A percentile compares a stretch with the other conserved stretches of the same genome.
phyloP scores from a whole-genome alignment of 352 stramenopile species.

The Phytophthora crassamura region DNA sequence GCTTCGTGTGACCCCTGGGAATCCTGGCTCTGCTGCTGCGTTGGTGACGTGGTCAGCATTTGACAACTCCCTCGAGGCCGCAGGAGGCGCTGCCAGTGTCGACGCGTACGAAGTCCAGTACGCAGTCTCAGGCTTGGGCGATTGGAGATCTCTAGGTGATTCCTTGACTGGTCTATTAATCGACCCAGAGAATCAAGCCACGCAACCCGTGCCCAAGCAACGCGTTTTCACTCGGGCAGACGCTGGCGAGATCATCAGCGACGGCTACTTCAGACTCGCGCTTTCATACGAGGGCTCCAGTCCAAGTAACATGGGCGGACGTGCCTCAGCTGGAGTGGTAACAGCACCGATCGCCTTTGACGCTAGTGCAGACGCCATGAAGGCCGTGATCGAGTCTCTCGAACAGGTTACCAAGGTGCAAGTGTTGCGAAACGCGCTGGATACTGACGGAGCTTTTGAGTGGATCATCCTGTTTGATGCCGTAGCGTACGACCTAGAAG shows the following conservation, averaged over 20 bases:
- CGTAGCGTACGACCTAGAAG: constrained; percentile 14
- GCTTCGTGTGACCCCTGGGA: constrained; percentile 41
- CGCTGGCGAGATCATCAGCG: constrained; percentile 45
- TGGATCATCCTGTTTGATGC: constrained; percentile 70
- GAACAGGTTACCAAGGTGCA: constrained; percentile 67
- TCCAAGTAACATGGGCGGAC: constrained; percentile 28
- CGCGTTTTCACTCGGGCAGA: constrained; percentile 61
- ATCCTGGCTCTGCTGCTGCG: constrained; percentile 48
- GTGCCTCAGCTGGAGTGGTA: constrained; percentile 28
- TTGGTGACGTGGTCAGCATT: constrained; percentile 58
- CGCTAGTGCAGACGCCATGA: constrained; percentile 65
- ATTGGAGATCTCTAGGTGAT: constrained; percentile 45
- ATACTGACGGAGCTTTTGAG: constrained; percentile 39
- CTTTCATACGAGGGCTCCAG: constrained; percentile 49
- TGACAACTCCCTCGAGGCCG: constrained; percentile 27
- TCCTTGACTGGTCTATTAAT: constrained; percentile 41
- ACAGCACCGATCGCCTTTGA: constrained; percentile 79
- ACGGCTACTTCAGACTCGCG: constrained; percentile 64
- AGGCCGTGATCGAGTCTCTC: constrained; percentile 77
- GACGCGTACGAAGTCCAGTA: constrained; percentile 67
- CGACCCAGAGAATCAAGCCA: constrained; percentile 17
- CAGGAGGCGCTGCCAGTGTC: constrained; percentile 29
- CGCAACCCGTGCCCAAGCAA: constrained; percentile 51
- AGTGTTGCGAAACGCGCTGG: constrained; percentile 46
- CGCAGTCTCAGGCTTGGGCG: constrained; percentile 45